Base-by-base conservation (phyloP, 208 protist species). In the Leishmania tropica region DNA sequence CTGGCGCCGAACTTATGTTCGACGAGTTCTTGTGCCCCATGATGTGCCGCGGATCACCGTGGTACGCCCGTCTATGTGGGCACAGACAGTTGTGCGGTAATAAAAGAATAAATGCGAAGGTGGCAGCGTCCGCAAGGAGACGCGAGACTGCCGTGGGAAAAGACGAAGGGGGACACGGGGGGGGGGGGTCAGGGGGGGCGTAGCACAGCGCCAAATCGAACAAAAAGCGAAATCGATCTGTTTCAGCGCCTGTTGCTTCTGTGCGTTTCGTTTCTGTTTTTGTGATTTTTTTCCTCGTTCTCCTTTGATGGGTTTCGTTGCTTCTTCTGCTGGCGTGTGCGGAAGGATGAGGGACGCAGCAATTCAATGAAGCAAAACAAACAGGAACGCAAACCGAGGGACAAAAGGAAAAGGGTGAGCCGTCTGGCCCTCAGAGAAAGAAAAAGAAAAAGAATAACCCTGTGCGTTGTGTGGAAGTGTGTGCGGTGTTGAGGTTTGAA, bases 11-110 rank as follows among this genome's bases (percentile, higher is more conserved):
- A 28, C 54, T 76, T 2, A 51, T 75, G 54, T 58, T 60, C 31
- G 65, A 56, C 3, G 82, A 81, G 42, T 62, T 74, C 45, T 76
- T 85, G 67, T 79, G 82, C 10, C 78, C 82, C 82, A 85, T 85
- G 40, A 35, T 74, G 45, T 45, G 24, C 21, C 19, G 70, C 53
- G 2, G 42, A 74, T 3, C 68, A 51, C 42, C 28, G 40, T n/a
- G 24, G 67, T 42, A n/a, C 67, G 48, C 71, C 28, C 45, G 42
- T 35, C 68, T 74, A n/a, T 47, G 47, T 4, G 71, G 2, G n/a
- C 47, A 42, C 11, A n/a, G 31, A 56, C 47, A 75, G 24, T 11
- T 51, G 17, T 40, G 51, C 21, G 42, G n/a, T 35, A 7, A 53
- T 45, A 35, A 37, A 35, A 42, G 37, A 74, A 24, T 28, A 7